Evolutionary conservation across 148 eudicot species (phyloP), one percentile per base, ranked within the genome.

Genomic region (Hydrangea macrophylla): DNA sequence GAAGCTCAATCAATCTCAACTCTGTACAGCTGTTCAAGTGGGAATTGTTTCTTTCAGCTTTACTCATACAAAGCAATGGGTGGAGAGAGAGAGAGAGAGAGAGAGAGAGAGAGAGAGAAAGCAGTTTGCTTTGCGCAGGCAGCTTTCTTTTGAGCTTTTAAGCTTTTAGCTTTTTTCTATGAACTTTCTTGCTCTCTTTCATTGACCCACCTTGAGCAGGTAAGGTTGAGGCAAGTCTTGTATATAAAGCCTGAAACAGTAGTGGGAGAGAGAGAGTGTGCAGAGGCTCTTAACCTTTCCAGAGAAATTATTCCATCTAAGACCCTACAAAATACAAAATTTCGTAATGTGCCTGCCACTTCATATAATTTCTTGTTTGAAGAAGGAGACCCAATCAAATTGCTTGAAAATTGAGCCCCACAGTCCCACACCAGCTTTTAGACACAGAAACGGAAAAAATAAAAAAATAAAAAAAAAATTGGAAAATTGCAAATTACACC

Each of bases 191-290:
- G 13, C 55, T 62, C 56, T 55, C 36, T 69, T 48, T 55, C 64
- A 69, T 75, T 75, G 73, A 70, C 61, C 53, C 74, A 75, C 74
- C 66, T 70, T 65, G 67, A 48, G 74, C 64, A 70, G 79, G 74
- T 75, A 70, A 64, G 65, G 79, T 70, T 70, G 74, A 75, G 70
- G 59, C 50, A 55, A 70, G 73, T 75, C 70, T 74, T 74, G 36
- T 27, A 68, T 61, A 62, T 42, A 68, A 62, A 68, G 73, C 48
- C 54, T 59, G 9, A 5, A 26, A 22, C 37, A 20, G 37, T 28
- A 20, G 40, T 2, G 42, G 58, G 39, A 32, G 23, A 57, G 51
- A 64, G 32, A 56, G 36, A 28, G 50, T 32, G 58, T 40, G 53
- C 32, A 17, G 48, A 3, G 31, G 36, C 26, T 24, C 45, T 57